Evolutionary conservation across 805 yeast species (phyloP), one percentile per base, ranked within the genome.

Genomic region (Ogataea haglerorum): DNA sequence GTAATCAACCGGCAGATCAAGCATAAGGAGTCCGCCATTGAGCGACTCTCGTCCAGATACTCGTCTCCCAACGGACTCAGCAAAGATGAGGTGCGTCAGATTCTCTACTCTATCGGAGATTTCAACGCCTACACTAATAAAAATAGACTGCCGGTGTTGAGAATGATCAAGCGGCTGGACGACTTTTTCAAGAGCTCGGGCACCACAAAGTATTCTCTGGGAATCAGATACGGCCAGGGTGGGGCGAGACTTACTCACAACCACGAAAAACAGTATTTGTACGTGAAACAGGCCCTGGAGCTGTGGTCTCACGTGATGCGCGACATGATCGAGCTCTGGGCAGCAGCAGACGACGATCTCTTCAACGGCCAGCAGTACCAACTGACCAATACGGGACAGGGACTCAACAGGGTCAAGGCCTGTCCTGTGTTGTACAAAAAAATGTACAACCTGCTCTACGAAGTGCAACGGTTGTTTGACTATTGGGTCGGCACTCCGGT

Each of bases 401-500:
- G 95, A 22, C 66, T 85, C 18, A 83, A 85, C 57, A 73, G 95
- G 49, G 76, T 85, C 39, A 85, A 85, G 60, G 60, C 85, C 2
- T 83, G 90, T 51, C 93, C 93, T 2, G 64, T 72, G 8, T 71
- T 85, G 22, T 72, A 78, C 58, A 72, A 83, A 39, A 79, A 79
- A 39, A 85, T 85, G 90, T 82, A 82, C 49, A 72, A 69, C 44
- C 77, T 85, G 43, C 68, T 85, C 35, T 60, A 70, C n/a, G 80
- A 79, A 42, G 85, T 85, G 32, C 85, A 85, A 54, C 69, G 70
- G 35, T 76, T 85, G 16, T 76, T 82, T 4, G 63, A 59, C 13
- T 64, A 73, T 2, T 85, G 93, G 91, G 82, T 85, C 24, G 95
- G 95, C 2, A 79, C 87, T 5, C 77, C 85, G 12, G 91, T 82